Percentiles rank a stretch among this genome's conserved stretches.
Evolutionary conservation across 2,329 filamentous ascomycete species (phyloP).

Genomic region (Mycosphaerelloides madeirae): DNA sequence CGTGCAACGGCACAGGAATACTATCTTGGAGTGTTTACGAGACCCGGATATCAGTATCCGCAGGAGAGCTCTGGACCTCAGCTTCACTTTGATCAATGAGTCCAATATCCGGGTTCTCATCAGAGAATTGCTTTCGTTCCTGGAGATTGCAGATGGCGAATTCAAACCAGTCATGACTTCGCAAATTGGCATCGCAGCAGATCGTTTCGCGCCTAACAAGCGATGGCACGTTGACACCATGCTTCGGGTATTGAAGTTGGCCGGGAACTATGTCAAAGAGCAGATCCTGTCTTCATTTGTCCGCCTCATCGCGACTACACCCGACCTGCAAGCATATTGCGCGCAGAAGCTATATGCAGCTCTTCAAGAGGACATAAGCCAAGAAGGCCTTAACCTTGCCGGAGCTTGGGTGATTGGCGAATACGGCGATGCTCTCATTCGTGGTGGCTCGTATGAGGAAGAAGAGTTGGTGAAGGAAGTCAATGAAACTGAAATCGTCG

Average conservation of each 20-base stretch:
- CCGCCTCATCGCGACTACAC: slow-evolving; percentile 86
- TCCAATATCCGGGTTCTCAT: slow-evolving; percentile 91
- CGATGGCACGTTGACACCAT: slow-evolving; percentile 98
- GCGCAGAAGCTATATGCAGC: slow-evolving; percentile 90
- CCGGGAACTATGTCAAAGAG: slow-evolving; percentile 95
- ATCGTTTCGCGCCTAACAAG: slow-evolving; percentile 94
- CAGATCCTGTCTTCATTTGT: slow-evolving; percentile 97
- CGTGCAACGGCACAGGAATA: slow-evolving; percentile 94
- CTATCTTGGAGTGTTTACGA: slow-evolving; percentile 89
- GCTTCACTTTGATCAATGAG: slow-evolving; percentile 97
- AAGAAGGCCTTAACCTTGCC: slow-evolving; percentile 89
- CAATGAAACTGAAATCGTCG: slow-evolving; percentile 82
- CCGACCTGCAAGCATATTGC: slow-evolving; percentile 92
- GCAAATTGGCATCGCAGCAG: slow-evolving; percentile 94
- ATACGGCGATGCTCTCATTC: slow-evolving; percentile 85
- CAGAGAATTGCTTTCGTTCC: slow-evolving; percentile 84
- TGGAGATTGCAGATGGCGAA: slow-evolving; percentile 95
- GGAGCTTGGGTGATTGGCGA: slow-evolving; percentile 98
- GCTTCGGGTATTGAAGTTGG: slow-evolving; percentile 85
- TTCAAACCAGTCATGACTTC: slow-evolving; percentile 99
- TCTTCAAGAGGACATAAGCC: slow-evolving; percentile 93
- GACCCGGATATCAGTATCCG: slow-evolving; percentile 98
- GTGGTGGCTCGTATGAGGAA: slow-evolving; percentile 87
- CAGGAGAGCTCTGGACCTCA: slow-evolving; percentile 89
- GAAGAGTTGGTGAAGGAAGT: slow-evolving; percentile 81